Evolutionary conservation across 306 rosid genomes (phyloP).

Genomic region (Fragaria vesca): DNA sequence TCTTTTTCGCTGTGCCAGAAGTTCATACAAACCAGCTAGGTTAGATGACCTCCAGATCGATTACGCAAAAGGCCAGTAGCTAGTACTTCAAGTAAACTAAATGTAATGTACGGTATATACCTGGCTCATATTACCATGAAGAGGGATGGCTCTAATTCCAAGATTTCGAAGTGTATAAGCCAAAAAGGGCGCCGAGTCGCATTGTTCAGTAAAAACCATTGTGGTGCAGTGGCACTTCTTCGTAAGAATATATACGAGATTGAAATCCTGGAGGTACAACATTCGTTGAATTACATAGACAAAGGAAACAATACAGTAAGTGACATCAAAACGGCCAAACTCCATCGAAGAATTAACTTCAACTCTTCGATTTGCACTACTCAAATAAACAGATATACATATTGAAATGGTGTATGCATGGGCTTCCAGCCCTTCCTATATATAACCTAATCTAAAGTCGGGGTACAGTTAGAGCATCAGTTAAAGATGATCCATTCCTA

Average conservation of each 20-base stretch:
- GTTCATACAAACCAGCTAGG: not conserved
- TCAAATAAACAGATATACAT: not conserved
- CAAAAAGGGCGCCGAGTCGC: constrained; percentile 44
- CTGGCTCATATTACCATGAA: constrained; percentile 93
- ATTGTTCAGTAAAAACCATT: constrained; percentile 86
- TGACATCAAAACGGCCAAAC: not conserved
- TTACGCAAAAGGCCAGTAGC: not conserved
- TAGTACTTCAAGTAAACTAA: not conserved
- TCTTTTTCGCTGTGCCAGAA: constrained; percentile 58
- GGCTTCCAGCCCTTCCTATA: too few relatives aligned
- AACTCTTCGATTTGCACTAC: not conserved
- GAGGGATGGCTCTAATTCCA: constrained; percentile 75
- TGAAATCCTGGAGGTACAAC: constrained; percentile 61
- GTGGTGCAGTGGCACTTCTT: constrained; percentile 67
- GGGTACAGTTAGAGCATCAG: not conserved
- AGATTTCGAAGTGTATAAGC: constrained; percentile 61
- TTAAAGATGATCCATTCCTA: not conserved
- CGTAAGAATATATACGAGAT: constrained; percentile 69
- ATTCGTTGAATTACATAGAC: not conserved
- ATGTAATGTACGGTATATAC: constrained; percentile 28
- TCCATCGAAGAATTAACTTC: not conserved
- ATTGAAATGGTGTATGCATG: not conserved
- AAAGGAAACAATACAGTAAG: not conserved
- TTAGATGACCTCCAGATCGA: not conserved
- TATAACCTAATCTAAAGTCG: too few relatives aligned